Conservation (phyloP, 192 early-diverging fungal genomes). For the Spizellomyces punctatus region DNA sequence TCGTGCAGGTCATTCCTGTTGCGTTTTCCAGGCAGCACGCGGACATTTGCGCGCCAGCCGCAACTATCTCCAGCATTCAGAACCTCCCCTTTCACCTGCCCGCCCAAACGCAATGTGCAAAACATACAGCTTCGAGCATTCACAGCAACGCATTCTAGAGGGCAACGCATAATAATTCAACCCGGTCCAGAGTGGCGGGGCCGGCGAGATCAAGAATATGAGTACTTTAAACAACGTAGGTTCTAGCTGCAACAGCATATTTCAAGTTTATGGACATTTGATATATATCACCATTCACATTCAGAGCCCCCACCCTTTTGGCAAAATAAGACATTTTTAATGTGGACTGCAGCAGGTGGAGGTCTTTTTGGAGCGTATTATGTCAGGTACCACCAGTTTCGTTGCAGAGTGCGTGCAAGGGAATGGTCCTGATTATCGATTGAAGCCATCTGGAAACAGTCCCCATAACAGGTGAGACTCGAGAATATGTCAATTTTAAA, state of each 20-base stretch:
- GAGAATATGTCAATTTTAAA: not conserved
- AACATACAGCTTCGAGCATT: too few relatives aligned
- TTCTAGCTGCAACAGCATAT: too few relatives aligned
- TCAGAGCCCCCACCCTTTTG: not conserved
- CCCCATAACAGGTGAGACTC: constrained; percentile 55
- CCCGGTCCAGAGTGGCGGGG: not conserved
- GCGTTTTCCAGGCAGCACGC: too few relatives aligned
- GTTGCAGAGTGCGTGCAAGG: not conserved
- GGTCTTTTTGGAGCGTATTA: constrained; percentile 8
- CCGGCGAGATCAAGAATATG: not conserved
- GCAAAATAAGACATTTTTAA: constrained; percentile 2
- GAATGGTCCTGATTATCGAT: not conserved
- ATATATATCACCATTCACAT: not conserved
- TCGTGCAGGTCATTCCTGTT: too few relatives aligned
- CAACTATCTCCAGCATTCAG: too few relatives aligned
- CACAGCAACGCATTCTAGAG: too few relatives aligned
- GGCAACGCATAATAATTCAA: too few relatives aligned
- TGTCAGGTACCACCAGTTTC: constrained; percentile 4
- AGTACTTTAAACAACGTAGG: constrained; percentile 21
- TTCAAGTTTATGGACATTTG: not conserved
- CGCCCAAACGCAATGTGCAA: too few relatives aligned
- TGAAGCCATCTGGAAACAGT: constrained; percentile 73
- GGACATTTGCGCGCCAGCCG: too few relatives aligned
- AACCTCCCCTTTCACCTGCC: too few relatives aligned
- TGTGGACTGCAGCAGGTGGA: not conserved